Evolutionary conservation across 2,329 filamentous ascomycete genomes (phyloP).

Genomic region (Claviceps maximensis): DNA sequence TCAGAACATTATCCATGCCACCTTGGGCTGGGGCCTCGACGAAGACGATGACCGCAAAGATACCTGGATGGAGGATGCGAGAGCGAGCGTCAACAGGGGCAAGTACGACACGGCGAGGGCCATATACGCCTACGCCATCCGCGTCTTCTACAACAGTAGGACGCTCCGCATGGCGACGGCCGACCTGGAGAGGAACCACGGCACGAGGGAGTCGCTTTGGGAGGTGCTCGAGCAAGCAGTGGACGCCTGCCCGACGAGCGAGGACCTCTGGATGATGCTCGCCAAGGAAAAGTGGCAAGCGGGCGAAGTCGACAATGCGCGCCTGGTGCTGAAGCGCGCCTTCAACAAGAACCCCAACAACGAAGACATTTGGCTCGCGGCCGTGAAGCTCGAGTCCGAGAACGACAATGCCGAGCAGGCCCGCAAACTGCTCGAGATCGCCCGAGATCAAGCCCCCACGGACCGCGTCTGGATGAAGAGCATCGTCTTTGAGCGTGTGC

Average conservation of each 20-base stretch:
- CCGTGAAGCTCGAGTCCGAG: slow-evolving; percentile 91
- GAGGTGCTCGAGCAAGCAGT: slow-evolving; percentile 84
- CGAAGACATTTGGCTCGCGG: slow-evolving; percentile 94
- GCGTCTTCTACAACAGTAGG: slow-evolving; percentile 78
- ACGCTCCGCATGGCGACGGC: slow-evolving; percentile 84
- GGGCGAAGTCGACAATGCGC: slow-evolving; percentile 75
- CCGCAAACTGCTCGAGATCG: slow-evolving; percentile 65
- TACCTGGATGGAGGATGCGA: slow-evolving; percentile 90
- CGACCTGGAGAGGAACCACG: slow-evolving; percentile 83
- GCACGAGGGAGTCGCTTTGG: slow-evolving; percentile 69
- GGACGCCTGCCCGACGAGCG: slow-evolving; percentile 80
- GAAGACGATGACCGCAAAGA: slow-evolving; percentile 95
- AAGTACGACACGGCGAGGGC: slow-evolving; percentile 84
- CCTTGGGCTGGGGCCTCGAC: slow-evolving; percentile 82
- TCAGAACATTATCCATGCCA: slow-evolving; percentile 80
- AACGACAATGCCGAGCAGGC: slow-evolving; percentile 73
- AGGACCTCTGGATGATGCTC: slow-evolving; percentile 90
- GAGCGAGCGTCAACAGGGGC: slow-evolving; percentile 64
- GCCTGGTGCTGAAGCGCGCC: slow-evolving; percentile 71
- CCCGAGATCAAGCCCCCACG: slow-evolving; percentile 78
- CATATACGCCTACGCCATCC: slow-evolving; percentile 82
- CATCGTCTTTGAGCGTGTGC: slow-evolving; percentile 80
- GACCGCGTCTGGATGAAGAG: slow-evolving; percentile 97
- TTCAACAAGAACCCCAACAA: slow-evolving; percentile 95
- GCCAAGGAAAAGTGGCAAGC: slow-evolving; percentile 90